phyloP scores from a whole-genome alignment of 164 flowering plant species.

The Vitis vinifera region ASM3070453v1 NC_081814.1:8927501-8928000 shows the following conservation, averaged over 20 bases:
- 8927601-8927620: constrained; percentile 94
- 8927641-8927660: too few relatives aligned
- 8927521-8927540: constrained; percentile 89
- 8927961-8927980: constrained; percentile 61
- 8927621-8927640: constrained; percentile 56
- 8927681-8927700: too few relatives aligned
- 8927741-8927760: too few relatives aligned
- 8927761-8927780: too few relatives aligned
- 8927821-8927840: neutral
- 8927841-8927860: constrained; percentile 14
- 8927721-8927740: too few relatives aligned
- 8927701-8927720: too few relatives aligned
- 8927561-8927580: constrained; percentile 72
- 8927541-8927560: constrained; percentile 86
- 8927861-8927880: constrained; percentile 72
- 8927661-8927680: too few relatives aligned
- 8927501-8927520: constrained; percentile 56
- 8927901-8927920: constrained; percentile 99
- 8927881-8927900: constrained; percentile 98
- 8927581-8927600: constrained; percentile 91
- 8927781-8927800: too few relatives aligned
- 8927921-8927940: constrained; percentile 80
- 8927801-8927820: too few relatives aligned
- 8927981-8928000: too few relatives aligned
- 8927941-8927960: constrained; percentile 83